Evolutionary conservation across 176 grass and related monocot species (phyloP), one percentile per base, ranked within the genome.

Genomic region (Alopecurus myosuroides): DNA sequence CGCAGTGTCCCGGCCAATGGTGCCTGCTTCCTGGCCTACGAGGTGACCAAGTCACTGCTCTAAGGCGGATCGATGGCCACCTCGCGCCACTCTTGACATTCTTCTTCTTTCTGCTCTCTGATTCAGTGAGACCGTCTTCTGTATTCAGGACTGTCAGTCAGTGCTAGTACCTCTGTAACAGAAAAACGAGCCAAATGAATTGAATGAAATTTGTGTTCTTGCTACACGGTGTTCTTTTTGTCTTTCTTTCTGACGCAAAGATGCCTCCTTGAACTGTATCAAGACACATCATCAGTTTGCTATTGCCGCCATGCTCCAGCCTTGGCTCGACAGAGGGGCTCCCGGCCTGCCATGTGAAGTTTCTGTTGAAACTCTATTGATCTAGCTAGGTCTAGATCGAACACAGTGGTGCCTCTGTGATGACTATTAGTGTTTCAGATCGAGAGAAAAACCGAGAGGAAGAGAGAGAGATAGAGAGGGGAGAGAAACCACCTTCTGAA

Each of bases 21-120:
- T 28, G 94, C 89, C 2, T 97, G 91, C 88, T 97, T 97, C 82
- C 72, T 97, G 62, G 91, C 94, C 29, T 97, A 97, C 36, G 91
- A 97, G 81, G 61, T 97, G 12, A 92, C 85, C 4, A 88, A 74
- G 70, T 91, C 71, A 9, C 91, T 56, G 83, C 89, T 62, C 85
- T 97, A n/a, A 85, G 82, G 13, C 10, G 22, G 2, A 34, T 35
- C 36, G 9, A 72, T 82, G 4, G 18, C 18, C 9, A 15, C 3
- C 29, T 28, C 36, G 9, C 57, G 25, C 46, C 34, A 17, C 49
- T 88, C 50, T 56, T 78, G 31, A 23, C 72, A 33, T 50, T 31
- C 58, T 72, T 9, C 6, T 62, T 83, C 14, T 49, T 31, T 15
- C n/a, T 72, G 48, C 31, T 40, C n/a, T 9, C 68, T 45, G 70